phyloP scores from a whole-genome alignment of 345 rosid genomes.

The Ailanthus altissimus region DNA sequence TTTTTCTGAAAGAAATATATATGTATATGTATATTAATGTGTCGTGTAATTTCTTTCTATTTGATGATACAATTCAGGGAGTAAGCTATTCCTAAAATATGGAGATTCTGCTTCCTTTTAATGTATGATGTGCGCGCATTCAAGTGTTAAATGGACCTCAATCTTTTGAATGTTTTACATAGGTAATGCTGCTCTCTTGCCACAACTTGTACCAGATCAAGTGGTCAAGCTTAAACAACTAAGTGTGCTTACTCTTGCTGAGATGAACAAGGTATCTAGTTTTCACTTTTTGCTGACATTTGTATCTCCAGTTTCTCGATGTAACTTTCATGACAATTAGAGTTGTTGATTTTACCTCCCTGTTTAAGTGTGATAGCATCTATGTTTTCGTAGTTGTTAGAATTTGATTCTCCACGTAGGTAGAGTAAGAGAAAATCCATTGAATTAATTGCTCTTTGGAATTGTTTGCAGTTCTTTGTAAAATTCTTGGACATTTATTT shows the following conservation, averaged over 20 bases:
- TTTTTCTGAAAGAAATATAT: no score
- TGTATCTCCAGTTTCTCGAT: background rate
- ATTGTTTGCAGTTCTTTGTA: background rate
- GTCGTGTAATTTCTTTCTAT: no score
- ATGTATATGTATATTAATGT: background rate
- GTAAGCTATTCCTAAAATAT: no score
- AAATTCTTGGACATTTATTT: background rate
- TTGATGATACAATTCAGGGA: no score
- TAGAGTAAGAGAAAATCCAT: background rate
- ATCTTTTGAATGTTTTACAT: constrained; percentile 1
- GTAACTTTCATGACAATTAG: background rate
- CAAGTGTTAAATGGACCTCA: background rate
- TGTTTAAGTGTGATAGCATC: background rate
- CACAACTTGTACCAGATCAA: constrained; percentile 40
- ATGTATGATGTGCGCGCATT: background rate
- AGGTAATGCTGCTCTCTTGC: constrained; percentile 33
- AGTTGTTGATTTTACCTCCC: constrained; percentile 6
- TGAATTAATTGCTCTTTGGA: background rate
- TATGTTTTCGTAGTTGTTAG: background rate
- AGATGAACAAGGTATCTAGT: constrained; percentile 36
- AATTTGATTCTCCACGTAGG: background rate
- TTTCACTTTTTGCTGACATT: background rate
- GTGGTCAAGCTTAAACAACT: constrained; percentile 47
- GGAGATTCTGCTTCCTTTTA: background rate
- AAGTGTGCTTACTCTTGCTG: constrained; percentile 48